phyloP scores from a whole-genome alignment of 176 grass and related monocot genomes.

The Cymbopogon citratus region DNA sequence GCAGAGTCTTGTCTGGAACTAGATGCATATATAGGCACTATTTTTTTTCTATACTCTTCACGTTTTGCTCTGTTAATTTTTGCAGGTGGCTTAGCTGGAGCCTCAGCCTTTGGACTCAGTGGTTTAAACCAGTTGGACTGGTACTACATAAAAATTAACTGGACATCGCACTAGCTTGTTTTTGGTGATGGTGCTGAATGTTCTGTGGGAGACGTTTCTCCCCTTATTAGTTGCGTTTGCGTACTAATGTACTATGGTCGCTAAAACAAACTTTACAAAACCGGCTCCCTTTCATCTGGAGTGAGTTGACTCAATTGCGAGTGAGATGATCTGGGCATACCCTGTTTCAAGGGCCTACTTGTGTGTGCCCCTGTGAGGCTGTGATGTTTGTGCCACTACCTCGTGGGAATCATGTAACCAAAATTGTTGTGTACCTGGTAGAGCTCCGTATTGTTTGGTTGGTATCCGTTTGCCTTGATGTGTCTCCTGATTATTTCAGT shows the following conservation, averaged over 20 bases:
- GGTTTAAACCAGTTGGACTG: not conserved
- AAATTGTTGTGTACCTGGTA: not conserved
- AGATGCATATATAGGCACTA: not conserved
- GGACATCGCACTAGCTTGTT: constrained; percentile 26
- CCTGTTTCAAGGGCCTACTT: constrained; percentile 1
- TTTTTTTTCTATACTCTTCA: not conserved
- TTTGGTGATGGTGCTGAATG: constrained; percentile 21
- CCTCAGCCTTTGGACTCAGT: not conserved
- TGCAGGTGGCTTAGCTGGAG: not conserved
- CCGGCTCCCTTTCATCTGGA: constrained; percentile 6
- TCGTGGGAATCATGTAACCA: not conserved
- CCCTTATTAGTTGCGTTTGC: not conserved
- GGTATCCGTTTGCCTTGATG: not conserved
- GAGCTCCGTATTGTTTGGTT: not conserved
- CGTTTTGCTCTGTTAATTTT: not conserved
- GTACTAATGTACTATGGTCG: not conserved
- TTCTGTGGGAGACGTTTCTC: not conserved
- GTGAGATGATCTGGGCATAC: not conserved
- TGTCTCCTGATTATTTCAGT: not conserved
- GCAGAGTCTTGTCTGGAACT: not conserved
- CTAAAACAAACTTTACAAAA: not conserved
- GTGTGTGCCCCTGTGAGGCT: not conserved
- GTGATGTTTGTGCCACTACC: not conserved
- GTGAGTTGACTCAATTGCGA: not conserved
- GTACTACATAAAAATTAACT: not conserved